Conservation (phyloP, 108 stramenopile genomes). For the Pseudonitzschia pungens region DNA sequence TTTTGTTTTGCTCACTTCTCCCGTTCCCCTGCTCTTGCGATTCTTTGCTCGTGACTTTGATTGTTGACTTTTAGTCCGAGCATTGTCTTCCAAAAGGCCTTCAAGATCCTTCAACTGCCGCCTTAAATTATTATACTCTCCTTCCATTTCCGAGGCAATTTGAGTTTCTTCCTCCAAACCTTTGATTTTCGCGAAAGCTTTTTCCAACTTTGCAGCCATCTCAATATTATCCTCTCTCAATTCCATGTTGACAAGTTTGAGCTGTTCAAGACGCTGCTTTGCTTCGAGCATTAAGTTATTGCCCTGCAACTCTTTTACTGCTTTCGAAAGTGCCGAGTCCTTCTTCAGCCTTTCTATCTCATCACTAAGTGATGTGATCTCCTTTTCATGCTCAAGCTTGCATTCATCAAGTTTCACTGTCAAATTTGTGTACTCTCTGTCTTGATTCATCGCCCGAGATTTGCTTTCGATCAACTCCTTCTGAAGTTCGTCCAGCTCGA, state of each 20-base stretch:
- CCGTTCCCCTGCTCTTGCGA: not conserved
- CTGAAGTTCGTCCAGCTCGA: constrained; percentile 78
- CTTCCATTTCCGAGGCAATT: constrained; percentile 54
- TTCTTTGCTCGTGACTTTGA: not conserved
- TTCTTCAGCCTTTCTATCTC: constrained; percentile 41
- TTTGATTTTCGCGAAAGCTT: constrained; percentile 25
- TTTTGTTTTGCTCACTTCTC: not conserved
- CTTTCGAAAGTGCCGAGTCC: constrained; percentile 35
- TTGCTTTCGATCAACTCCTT: constrained; percentile 74
- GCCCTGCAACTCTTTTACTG: constrained; percentile 22
- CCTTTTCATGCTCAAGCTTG: constrained; percentile 54
- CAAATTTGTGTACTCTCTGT: constrained; percentile 60
- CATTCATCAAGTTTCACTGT: constrained; percentile 66
- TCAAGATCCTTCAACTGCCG: constrained; percentile 56
- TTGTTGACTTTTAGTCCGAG: not conserved
- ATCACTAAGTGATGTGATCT: constrained; percentile 55
- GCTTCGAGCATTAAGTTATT: constrained; percentile 57
- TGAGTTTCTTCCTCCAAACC: constrained; percentile 48
- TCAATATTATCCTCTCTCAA: constrained; percentile 74
- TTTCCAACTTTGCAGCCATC: constrained; percentile 43
- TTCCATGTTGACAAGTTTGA: constrained; percentile 46
- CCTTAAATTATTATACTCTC: constrained; percentile 49
- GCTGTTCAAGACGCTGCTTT: constrained; percentile 64
- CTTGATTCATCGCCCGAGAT: constrained; percentile 43
- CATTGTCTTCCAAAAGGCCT: constrained; percentile 12